A percentile compares a stretch with the other conserved stretches of the same genome.
Evolutionary conservation across 352 stramenopile species (phyloP).

Genomic region (Globisporangium lucens): DNA sequence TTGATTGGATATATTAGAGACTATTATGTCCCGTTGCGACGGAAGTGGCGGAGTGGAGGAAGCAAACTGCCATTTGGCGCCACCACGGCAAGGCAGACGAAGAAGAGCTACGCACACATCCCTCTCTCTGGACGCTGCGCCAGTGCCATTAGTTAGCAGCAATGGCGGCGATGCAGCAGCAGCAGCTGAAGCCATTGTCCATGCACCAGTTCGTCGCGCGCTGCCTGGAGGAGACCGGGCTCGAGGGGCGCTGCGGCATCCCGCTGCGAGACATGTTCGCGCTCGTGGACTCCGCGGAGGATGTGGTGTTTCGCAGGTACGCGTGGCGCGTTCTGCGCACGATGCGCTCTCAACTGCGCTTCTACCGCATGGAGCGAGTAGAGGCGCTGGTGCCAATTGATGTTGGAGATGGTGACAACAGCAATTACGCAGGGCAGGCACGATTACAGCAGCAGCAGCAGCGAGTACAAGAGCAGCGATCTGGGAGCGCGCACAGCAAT

Average conservation of each 20-base stretch:
- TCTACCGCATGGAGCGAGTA: constrained; percentile 56
- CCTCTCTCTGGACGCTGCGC: neutral
- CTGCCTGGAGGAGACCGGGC: constrained; percentile 77
- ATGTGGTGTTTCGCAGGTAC: constrained; percentile 50
- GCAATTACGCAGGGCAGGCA: neutral
- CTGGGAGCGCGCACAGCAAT: neutral
- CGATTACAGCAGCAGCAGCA: constrained; percentile 6
- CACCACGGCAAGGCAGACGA: neutral
- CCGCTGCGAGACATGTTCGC: constrained; percentile 60
- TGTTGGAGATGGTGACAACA: neutral
- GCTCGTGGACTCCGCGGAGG: constrained; percentile 47
- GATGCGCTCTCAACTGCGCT: constrained; percentile 53
- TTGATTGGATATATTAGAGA: neutral
- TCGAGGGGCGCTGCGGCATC: constrained; percentile 73
- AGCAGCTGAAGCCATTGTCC: constrained; percentile 19
- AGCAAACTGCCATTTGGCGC: neutral
- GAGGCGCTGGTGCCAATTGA: neutral
- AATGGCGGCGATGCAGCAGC: constrained; percentile 9
- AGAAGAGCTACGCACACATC: neutral
- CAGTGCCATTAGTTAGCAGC: neutral
- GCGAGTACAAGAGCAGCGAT: neutral
- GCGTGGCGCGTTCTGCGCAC: constrained; percentile 61
- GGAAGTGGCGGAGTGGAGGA: neutral
- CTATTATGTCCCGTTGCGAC: too few relatives aligned
- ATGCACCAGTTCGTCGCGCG: constrained; percentile 74